Conservation (phyloP, 83 land plant genomes). For the Diphasiastrum complanatum region DNA sequence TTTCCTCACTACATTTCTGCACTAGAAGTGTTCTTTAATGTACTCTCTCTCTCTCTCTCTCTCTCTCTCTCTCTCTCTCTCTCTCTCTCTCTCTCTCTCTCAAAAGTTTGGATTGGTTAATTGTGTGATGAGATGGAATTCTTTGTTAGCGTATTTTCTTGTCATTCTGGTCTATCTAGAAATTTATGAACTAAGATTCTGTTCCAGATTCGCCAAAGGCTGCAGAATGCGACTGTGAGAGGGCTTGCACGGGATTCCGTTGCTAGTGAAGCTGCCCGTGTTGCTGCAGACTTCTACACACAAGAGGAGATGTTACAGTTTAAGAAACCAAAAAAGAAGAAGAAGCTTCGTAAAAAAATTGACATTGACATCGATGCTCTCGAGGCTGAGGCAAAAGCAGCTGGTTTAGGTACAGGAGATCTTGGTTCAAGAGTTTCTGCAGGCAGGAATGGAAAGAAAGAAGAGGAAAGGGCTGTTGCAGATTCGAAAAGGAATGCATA, state of each 20-base stretch:
- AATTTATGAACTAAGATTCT: no score
- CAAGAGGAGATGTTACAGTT: conserved; percentile 92
- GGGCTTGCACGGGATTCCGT: conserved; percentile 48
- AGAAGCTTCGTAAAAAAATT: conserved; percentile 78
- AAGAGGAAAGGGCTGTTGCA: conserved; percentile 54
- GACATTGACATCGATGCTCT: conserved; percentile 85
- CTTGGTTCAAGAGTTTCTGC: conserved; percentile 67
- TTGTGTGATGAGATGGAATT: neutral
- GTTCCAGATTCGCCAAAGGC: conserved; percentile 64
- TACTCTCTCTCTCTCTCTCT: neutral
- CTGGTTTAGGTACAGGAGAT: conserved; percentile 76
- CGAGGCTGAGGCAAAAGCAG: conserved; percentile 88
- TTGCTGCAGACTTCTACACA: conserved; percentile 78
- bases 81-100: neutral
- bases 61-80: neutral
- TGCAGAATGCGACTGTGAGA: conserved; percentile 43
- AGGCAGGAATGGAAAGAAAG: conserved; percentile 43
- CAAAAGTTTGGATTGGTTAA: neutral
- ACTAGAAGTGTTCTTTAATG: neutral
- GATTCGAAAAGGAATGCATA: conserved; percentile 61
- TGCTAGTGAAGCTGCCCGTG: conserved; percentile 28
- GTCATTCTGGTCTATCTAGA: no score
- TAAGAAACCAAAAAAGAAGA: conserved; percentile 95
- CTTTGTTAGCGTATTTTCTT: no score
- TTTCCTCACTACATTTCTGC: no score